phyloP scores from a whole-genome alignment of 768 basidiomycete genomes.

The Calocybe gangraenosa region DNA sequence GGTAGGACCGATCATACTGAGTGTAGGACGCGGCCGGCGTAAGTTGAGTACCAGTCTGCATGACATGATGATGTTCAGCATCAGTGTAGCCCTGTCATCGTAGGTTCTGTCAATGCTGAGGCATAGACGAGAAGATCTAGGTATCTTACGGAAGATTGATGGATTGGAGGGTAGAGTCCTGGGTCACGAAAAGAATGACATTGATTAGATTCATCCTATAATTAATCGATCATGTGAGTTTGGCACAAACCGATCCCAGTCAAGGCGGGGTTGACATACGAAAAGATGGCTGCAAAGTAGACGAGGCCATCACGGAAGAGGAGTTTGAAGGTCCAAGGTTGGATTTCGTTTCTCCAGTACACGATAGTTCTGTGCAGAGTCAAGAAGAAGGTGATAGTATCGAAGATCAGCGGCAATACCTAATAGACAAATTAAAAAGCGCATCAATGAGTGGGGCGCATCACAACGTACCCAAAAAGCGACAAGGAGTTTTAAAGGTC shows the following conservation, averaged over 20 bases:
- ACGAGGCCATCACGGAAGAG: slow-evolving; percentile 19
- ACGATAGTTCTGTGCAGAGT: slow-evolving; percentile 7
- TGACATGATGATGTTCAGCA: slow-evolving; percentile 21
- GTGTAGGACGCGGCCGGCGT: slow-evolving; percentile 9
- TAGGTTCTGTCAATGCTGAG: neutral
- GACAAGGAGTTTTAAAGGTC: slow-evolving; percentile 18
- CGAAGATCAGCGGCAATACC: slow-evolving; percentile 11
- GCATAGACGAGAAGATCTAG: neutral
- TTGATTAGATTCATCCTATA: slow-evolving; percentile 19
- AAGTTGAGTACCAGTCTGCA: slow-evolving; percentile 22
- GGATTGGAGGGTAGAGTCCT: slow-evolving; percentile 9
- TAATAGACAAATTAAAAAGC: neutral
- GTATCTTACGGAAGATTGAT: slow-evolving; percentile 20
- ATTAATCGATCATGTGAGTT: neutral
- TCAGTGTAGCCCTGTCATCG: slow-evolving; percentile 17
- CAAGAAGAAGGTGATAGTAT: slow-evolving; percentile 16
- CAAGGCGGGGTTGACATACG: no score
- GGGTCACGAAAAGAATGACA: slow-evolving; percentile 19
- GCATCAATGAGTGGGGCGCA: no score
- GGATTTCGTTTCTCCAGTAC: slow-evolving; percentile 5
- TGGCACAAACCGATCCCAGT: no score
- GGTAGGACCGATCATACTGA: neutral
- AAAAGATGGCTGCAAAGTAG: slow-evolving; percentile 24
- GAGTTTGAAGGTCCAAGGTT: slow-evolving; percentile 3
- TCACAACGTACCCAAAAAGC: slow-evolving; percentile 19